Evolutionary conservation across 225 moss, liverwort and hornwort species (phyloP), one percentile per base, ranked within the genome.

Genomic region (Ulota crispa): DNA sequence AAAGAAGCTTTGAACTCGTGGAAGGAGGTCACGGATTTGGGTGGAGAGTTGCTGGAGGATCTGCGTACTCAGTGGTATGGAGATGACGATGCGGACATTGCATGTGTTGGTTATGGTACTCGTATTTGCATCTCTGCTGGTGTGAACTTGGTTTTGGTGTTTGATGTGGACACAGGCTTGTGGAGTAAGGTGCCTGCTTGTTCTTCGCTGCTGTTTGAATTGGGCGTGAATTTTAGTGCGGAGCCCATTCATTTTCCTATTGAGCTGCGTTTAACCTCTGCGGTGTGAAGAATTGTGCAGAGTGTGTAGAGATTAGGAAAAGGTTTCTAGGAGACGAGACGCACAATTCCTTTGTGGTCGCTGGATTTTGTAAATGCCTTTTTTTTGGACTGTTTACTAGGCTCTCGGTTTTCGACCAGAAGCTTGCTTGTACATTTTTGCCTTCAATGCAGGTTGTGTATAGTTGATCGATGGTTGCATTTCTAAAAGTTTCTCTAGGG

Each of bases 231-330:
- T 61, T 88, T 76, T 50, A 81, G 60, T 47, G 90, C 79, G 21
- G 90, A 90, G 77, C 88, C 90, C 79, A 77, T 88, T 31, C 82
- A 84, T 64, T 90, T 88, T 5, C 88, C 90, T 70, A 82, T 90
- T 23, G 84, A 88, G 73, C 86, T 90, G 65, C 82, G 74, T 8
- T 64, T 90, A 55, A 69, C 66, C 14, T 68, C 83, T 57, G 72
- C 62, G 32, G 80, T 89, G 59, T 89, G 80, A 87, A 26, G 78
- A 30, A 34, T 56, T 52, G 19, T 47, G 50, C n/a, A 21, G 37
- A 34, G 41, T 16, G 45, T 56, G 6, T 81, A 75, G 64, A 20
- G 23, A 34, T 41, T 71, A 77, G 72, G 37, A 66, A 66, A 78
- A 59, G 74, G 30, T 63, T 43, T 18, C 32, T 56, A 20, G 50